Evolutionary conservation across 2,329 filamentous ascomycete genomes (phyloP).

Genomic region (Diplocarpon mali): DNA sequence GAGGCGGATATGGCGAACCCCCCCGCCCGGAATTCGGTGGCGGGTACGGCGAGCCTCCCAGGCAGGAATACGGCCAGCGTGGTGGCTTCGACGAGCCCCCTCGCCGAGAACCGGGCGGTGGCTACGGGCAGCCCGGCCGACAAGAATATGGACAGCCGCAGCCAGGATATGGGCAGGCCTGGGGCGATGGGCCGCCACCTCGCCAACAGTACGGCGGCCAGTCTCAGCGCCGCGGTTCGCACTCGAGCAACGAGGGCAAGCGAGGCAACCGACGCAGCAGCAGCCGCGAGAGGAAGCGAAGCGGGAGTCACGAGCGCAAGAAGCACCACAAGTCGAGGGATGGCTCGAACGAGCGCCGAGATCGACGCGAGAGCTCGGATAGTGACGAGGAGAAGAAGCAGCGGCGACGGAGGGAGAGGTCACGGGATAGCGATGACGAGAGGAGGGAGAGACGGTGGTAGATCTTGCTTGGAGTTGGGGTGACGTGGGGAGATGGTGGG

Average conservation of each 20-base stretch:
- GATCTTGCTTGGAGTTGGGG: background rate
- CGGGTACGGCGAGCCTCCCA: background rate
- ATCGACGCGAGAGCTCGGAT: background rate
- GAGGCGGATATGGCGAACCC: background rate
- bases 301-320: conserved; percentile 6
- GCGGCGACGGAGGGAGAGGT: background rate
- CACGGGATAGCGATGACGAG: background rate
- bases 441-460: conserved; percentile 4
- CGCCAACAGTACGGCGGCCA: conserved; percentile 9
- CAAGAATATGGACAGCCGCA: conserved; percentile 12
- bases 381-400: conserved; percentile 3
- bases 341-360: background rate
- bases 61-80: background rate
- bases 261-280: too few species aligned
- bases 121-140: background rate
- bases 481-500: too few species aligned
- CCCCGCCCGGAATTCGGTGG: conserved; percentile 1
- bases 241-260: background rate
- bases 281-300: background rate
- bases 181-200: background rate
- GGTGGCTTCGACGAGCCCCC: conserved; percentile 11
- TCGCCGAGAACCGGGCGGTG: conserved; percentile 9
- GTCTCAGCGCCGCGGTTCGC: conserved; percentile 1
- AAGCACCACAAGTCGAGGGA: background rate
- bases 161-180: conserved; percentile 12